A percentile compares a stretch with the other conserved stretches of the same genome.
Conservation (phyloP, 2,329 filamentous ascomycete genomes). For the Dissoconium aciculare region DNA sequence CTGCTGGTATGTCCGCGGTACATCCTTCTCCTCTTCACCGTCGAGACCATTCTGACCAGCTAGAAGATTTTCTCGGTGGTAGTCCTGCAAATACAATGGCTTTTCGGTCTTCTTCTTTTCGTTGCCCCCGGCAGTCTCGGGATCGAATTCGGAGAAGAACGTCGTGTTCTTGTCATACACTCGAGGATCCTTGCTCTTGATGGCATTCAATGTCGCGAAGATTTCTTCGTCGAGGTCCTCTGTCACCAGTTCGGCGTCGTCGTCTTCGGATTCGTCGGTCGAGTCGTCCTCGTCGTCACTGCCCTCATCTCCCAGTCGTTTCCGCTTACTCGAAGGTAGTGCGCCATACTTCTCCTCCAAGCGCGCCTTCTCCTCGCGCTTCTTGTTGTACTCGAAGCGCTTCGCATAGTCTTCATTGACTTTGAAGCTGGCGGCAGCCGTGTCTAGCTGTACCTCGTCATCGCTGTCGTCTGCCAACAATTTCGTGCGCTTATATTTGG, state of each 20-base stretch:
- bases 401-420: slow-evolving; percentile 84
- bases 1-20: slow-evolving; percentile 58
- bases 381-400: slow-evolving; percentile 93
- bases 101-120: slow-evolving; percentile 47
- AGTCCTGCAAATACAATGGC: slow-evolving; percentile 73
- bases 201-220: slow-evolving; percentile 69
- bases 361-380: slow-evolving; percentile 69
- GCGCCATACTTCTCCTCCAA: slow-evolving; percentile 75
- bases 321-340: slow-evolving; percentile 9
- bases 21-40: slow-evolving; percentile 41
- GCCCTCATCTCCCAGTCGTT: slow-evolving; percentile 31
- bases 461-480: slow-evolving; percentile 17
- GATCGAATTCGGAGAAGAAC: slow-evolving; percentile 59
- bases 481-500: slow-evolving; percentile 21
- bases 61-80: slow-evolving; percentile 81
- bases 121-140: slow-evolving; percentile 27
- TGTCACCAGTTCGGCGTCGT: slow-evolving; percentile 74
- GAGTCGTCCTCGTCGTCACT: slow-evolving; percentile 49
- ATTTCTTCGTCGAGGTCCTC: slow-evolving; percentile 77
- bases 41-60: slow-evolving; percentile 49
- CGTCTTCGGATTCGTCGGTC: slow-evolving; percentile 69
- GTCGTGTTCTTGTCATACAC: slow-evolving; percentile 69
- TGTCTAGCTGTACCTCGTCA: slow-evolving; percentile 14
- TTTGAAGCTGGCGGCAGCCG: slow-evolving; percentile 38
- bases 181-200: slow-evolving; percentile 77